A percentile compares a stretch with the other conserved stretches of the same genome.
Evolutionary conservation across 1,284 basidiomycete genomes (phyloP).

Genomic region (Singerocomus rubriflavus): DNA sequence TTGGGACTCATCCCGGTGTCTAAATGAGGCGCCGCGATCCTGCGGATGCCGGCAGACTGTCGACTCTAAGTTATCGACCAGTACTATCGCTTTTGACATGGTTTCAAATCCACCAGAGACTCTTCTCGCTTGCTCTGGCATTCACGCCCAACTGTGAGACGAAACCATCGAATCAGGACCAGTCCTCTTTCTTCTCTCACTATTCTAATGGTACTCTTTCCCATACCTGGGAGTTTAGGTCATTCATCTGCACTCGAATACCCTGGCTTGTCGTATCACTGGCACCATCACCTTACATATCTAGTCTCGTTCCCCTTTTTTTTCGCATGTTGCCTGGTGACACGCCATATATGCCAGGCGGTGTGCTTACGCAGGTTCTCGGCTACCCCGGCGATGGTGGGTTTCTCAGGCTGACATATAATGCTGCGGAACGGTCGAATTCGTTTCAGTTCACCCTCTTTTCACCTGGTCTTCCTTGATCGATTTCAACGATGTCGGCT

Average conservation of each 20-base stretch:
- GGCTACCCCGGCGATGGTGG: not conserved
- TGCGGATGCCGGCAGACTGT: too few species aligned
- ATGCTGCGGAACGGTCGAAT: not conserved
- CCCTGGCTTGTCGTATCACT: not conserved
- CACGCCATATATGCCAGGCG: not conserved
- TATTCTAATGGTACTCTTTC: not conserved
- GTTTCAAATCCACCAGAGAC: too few species aligned
- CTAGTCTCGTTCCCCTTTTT: not conserved
- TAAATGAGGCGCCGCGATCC: too few species aligned
- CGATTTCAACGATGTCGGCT: slow-evolving; percentile 17
- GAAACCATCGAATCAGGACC: slow-evolving; percentile 9
- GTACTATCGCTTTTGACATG: too few species aligned
- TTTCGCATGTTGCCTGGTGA: not conserved
- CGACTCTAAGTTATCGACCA: too few species aligned
- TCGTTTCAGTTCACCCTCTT: not conserved
- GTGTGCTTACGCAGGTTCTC: not conserved
- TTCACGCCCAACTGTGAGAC: slow-evolving; percentile 10
- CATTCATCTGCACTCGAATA: not conserved
- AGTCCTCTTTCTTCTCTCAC: not conserved
- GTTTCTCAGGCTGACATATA: slow-evolving; percentile 4
- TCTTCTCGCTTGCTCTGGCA: not conserved
- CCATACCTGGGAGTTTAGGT: slow-evolving; percentile 9
- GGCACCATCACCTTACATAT: not conserved
- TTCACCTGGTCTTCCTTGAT: not conserved
- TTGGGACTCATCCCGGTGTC: too few species aligned